Base-by-base conservation (phyloP, 2,329 filamentous ascomycete genomes). In the Xylaria multiplex region DNA sequence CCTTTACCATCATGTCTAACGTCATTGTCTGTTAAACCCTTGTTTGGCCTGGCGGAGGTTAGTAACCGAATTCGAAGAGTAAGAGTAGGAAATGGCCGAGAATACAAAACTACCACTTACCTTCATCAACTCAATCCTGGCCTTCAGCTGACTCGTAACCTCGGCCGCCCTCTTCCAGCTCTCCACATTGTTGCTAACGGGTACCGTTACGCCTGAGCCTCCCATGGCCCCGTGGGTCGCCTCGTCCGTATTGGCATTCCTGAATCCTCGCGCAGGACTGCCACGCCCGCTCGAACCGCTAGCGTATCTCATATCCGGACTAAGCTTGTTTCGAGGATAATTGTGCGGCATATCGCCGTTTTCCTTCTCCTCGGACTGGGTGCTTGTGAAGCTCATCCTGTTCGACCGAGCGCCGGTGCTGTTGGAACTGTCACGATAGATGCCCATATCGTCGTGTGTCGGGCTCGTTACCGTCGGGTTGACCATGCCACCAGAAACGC, bases 81-180 rank as follows among this genome's bases (percentile, higher is more conserved):
- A 11, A 37, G 37, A 30, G 11, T 6, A 30, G 2, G 24, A 19
- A 6, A 11, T 5, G 16, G n/a, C 35, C n/a, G 9, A 24, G 22
- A 27, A 42, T 14, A 4, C 32, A 1, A 42, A 2, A 37, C 5
- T 11, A 14, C 30, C 6, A 49, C 66, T 49, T 74, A 87, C 88
- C 86, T 98, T 99, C 96, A 99, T 99, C 84, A 96, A 92, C 83
- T 98, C 96, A 79, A 99, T 99, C 77, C 96, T 89, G 59, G 95
- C 93, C 83, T 98, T 99, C 75, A 99, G 80, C 78, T 97, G 96
- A 79, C 94, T 97, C 61, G 96, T 99, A 64, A 99, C 96, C 82
- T 99, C 96, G 2, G 96, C 96, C 19, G 96, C 96, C 72, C 96
- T 86, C 82, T 94, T 96, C 96, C 96, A 99, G 77, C 94, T 98